Base-by-base conservation (phyloP, 2,329 filamentous ascomycete species). In the Cladosporium colombiae region DNA sequence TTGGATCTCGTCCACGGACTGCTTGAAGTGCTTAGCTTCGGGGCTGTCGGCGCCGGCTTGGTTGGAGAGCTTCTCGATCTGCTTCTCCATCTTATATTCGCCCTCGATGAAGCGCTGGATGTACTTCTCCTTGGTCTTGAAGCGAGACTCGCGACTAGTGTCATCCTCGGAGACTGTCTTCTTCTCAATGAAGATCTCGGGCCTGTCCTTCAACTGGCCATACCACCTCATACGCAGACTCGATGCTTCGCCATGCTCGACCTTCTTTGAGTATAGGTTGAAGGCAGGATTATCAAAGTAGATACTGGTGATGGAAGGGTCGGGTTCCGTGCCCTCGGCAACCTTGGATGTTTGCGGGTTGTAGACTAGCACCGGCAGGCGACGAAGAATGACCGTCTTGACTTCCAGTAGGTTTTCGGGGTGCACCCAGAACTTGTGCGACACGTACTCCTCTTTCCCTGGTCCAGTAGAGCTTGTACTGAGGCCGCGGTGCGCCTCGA, bases 211-310 rank as follows among this genome's bases (percentile, higher is more conserved):
- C 59, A 99, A 82, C 72, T 94, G 90, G 3, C 94, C 94, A 72
- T 93, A 96, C 95, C 95, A 99, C 49, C 95, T 86, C 67, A 98
- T 83, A 10, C 95, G 88, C 59, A 99, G 79, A 27, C 94, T 97
- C 2, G 91, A 88, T 7, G 92, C 91, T 73, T 93, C 88, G 1
- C 87, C 83, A 68, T 89, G 87, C 67, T 91, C 89, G 25, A 97
- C 88, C 80, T 98, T 98, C 73, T 90, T 86, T 16, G 87, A 87
- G 79, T 98, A 99, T 11, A 98, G 84, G 16, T 90, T 86, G 78
- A 99, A 98, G 70, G 89, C 88, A 49, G 87, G 84, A 76, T 89
- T 96, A 78, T 99, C 95, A 74, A 98, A 97, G 80, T 99, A 99
- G 46, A 99, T 87, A 29, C 94, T 97, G 18, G 93, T 98, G 70